Conservation (phyloP, 2,329 filamentous ascomycete species). For the Verticillium longisporum region DNA sequence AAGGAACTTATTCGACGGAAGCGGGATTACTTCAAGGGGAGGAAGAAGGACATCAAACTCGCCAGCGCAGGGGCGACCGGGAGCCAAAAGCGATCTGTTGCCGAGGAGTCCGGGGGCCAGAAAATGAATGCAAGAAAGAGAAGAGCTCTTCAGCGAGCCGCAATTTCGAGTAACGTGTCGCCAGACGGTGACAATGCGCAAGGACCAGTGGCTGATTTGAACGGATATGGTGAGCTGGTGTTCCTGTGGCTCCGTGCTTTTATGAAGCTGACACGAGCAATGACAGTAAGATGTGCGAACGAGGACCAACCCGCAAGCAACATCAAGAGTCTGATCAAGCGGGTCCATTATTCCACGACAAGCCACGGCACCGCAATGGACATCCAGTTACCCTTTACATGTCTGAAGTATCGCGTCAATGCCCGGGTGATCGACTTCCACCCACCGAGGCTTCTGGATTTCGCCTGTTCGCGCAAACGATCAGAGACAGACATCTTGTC, state of each 20-base stretch:
- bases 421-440: slow-evolving; percentile 80
- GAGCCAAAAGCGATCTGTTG: slow-evolving; percentile 10
- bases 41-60: slow-evolving; percentile 30
- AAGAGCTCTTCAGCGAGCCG: background rate
- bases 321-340: slow-evolving; percentile 33
- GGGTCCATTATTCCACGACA: slow-evolving; percentile 31
- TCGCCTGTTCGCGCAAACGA: slow-evolving; percentile 45
- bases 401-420: slow-evolving; percentile 60
- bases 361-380: slow-evolving; percentile 28
- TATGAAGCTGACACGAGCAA: slow-evolving; percentile 5
- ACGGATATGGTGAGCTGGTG: slow-evolving; percentile 18
- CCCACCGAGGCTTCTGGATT: slow-evolving; percentile 64
- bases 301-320: slow-evolving; percentile 23
- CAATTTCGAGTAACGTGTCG: background rate
- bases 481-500: slow-evolving; percentile 44
- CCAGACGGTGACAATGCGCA: slow-evolving; percentile 17
- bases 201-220: slow-evolving; percentile 21
- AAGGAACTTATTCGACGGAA: slow-evolving; percentile 57
- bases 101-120: slow-evolving; percentile 6
- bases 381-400: slow-evolving; percentile 62
- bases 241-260: background rate
- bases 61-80: slow-evolving; percentile 16
- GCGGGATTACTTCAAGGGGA: slow-evolving; percentile 52
- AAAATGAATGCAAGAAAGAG: slow-evolving; percentile 17
- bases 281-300: slow-evolving; percentile 39